phyloP scores from a whole-genome alignment of 306 rosid species.

The Abrus precatorius region DNA sequence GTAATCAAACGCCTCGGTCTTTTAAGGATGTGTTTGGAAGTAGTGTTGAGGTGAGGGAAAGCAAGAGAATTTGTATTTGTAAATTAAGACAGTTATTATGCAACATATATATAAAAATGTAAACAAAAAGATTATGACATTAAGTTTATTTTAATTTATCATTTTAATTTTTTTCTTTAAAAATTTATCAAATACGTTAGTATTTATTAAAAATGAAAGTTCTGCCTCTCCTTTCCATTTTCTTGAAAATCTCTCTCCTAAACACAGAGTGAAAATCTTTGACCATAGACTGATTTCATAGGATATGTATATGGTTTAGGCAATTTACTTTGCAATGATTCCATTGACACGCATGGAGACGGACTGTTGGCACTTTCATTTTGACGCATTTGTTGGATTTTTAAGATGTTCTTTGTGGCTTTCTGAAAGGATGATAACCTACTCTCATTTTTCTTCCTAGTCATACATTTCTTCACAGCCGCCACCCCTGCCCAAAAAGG shows the following conservation, averaged over 20 bases:
- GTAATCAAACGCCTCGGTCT: neutral
- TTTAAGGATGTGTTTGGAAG: neutral
- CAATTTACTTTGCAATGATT: conserved; percentile 22
- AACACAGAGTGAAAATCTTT: neutral
- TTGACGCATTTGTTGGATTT: conserved; percentile 37
- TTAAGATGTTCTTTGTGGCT: conserved; percentile 36
- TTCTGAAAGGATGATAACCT: neutral
- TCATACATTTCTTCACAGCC: neutral
- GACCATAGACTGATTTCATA: conserved; percentile 1
- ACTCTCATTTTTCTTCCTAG: neutral
- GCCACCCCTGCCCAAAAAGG: conserved; percentile 8
- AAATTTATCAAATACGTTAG: too few relatives aligned
- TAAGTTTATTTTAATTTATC: too few relatives aligned
- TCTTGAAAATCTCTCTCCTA: too few relatives aligned
- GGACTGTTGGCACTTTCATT: conserved; percentile 1
- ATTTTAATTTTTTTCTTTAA: too few relatives aligned
- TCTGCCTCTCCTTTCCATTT: too few relatives aligned
- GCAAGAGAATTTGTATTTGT: too few relatives aligned
- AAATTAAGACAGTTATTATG: too few relatives aligned
- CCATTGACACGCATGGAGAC: conserved; percentile 28
- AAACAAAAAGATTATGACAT: too few relatives aligned
- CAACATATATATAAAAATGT: too few relatives aligned
- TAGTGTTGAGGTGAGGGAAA: too few relatives aligned
- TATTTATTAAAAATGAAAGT: too few relatives aligned
- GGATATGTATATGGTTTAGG: conserved; percentile 19